Evolutionary conservation across 1,284 basidiomycete species (phyloP), one percentile per base, ranked within the genome.

Genomic region (Cryptococcus sp.): DNA sequence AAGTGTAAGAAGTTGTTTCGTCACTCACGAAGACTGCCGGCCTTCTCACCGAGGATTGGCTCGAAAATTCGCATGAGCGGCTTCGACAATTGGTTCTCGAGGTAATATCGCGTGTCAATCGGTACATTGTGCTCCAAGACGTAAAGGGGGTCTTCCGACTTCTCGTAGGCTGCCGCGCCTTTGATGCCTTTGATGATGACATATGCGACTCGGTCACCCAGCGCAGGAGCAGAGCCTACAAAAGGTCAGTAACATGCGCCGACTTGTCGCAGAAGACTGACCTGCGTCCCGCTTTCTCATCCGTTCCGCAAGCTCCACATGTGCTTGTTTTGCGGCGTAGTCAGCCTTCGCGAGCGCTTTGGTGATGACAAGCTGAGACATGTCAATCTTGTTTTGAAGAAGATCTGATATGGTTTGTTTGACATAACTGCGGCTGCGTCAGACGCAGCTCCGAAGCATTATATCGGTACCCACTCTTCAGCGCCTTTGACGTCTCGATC

Each of bases 291-390:
- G 90, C 71, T 90, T 88, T 73, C 86, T 90, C 94, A 97, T 97
- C 46, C 94, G 82, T 73, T 92, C 91, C 0, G 91, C 93, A 1
- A 98, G 82, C 73, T 97, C 93, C 3, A 92, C 91, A 68, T 98
- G 93, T 0, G 93, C 93, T 78, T 97, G 93, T 76, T 95, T 98
- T 11, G 84, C 74, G 3, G 76, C 73, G 48, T 77, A 75, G 42
- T 78, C 73, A 42, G 86, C 82, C 80, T 97, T 98, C 0, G 94
- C 83, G 17, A 97, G 81, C 0, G 94, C 94, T 72, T 98, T 98
- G 7, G 93, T 97, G 70, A 98, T 98, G 70, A 98, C 93, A 19
- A 98, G 83, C 73, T 97, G 93, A 8, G 93, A 96, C 90, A 98
- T 93, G 75, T 98, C 93, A 53, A 98, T 83, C 78, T 89, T 93